phyloP scores from a whole-genome alignment of 768 basidiomycete species.

The Pleurotus djamor region DNA sequence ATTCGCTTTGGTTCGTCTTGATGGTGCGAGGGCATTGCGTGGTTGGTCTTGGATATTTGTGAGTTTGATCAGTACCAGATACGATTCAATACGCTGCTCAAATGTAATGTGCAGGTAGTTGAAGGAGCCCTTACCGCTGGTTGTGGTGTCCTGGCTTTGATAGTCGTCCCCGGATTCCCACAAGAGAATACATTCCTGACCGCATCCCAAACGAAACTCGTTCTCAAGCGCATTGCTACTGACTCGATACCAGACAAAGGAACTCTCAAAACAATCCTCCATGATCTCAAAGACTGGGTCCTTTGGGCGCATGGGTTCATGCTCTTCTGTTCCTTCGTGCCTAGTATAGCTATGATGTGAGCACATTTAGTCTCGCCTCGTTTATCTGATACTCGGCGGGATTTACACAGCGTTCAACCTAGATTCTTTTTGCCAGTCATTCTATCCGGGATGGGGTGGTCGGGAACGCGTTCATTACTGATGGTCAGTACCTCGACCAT shows the following conservation, averaged over 20 bases:
- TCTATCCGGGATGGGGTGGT: slow-evolving; percentile 49
- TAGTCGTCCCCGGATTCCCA: slow-evolving; percentile 45
- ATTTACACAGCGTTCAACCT: background rate
- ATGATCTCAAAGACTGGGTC: slow-evolving; percentile 44
- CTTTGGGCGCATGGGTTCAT: slow-evolving; percentile 50
- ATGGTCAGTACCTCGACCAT: slow-evolving; percentile 24
- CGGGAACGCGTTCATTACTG: slow-evolving; percentile 34
- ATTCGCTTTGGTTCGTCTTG: slow-evolving; percentile 38
- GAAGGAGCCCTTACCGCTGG: slow-evolving; percentile 45
- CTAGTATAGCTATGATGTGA: slow-evolving; percentile 48
- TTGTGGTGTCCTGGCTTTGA: slow-evolving; percentile 41
- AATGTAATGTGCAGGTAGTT: slow-evolving; percentile 32
- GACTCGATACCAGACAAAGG: slow-evolving; percentile 44
- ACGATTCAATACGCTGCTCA: background rate
- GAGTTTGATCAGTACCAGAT: slow-evolving; percentile 12
- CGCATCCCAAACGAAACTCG: slow-evolving; percentile 34
- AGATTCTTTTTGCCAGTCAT: slow-evolving; percentile 48
- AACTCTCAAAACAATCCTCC: slow-evolving; percentile 29
- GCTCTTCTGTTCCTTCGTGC: slow-evolving; percentile 48
- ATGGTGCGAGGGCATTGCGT: slow-evolving; percentile 35
- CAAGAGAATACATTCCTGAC: slow-evolving; percentile 45
- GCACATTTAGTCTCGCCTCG: slow-evolving; percentile 8
- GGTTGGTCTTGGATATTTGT: slow-evolving; percentile 59
- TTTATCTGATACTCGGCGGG: background rate
- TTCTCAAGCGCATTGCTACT: slow-evolving; percentile 41